These are phyloP conservation scores for Cytospora chrysosperma DNA, from an alignment of 2,329 filamentous ascomycete genomes.

Conservation along the genomic window DNA sequence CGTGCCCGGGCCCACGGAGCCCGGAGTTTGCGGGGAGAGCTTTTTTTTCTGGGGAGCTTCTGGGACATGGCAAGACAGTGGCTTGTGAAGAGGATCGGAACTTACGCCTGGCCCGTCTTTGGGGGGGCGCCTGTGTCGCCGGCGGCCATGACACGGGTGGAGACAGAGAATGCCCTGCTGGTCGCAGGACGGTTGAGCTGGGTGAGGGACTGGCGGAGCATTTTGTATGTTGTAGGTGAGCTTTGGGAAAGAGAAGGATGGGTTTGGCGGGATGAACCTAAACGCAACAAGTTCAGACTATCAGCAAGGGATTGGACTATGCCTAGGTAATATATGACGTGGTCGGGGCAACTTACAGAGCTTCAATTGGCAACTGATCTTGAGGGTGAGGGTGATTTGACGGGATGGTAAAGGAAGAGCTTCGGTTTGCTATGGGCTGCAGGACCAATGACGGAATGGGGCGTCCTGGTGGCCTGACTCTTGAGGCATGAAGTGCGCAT, in stretches of 20 bases:
- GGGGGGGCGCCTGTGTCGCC: conserved; percentile 67
- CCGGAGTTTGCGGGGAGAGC: background rate
- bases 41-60: background rate
- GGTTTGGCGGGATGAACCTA: background rate
- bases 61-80: background rate
- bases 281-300: background rate
- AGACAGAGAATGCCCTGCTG: conserved; percentile 61
- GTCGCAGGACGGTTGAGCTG: conserved; percentile 53
- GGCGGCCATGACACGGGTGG: conserved; percentile 62
- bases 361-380: conserved; percentile 23
- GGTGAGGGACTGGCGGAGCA: conserved; percentile 66
- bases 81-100: conserved; percentile 24
- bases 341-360: conserved; percentile 13
- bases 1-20: background rate
- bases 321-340: conserved; percentile 16
- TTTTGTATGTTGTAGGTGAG: conserved; percentile 38
- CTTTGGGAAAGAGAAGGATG: background rate
- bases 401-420: conserved; percentile 9
- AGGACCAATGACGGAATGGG: conserved; percentile 23
- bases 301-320: background rate
- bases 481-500: background rate
- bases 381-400: conserved; percentile 4
- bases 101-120: conserved; percentile 53
- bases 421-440: conserved; percentile 3
- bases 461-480: conserved; percentile 4